Base-by-base conservation (phyloP, 306 rosid species). In the Acmispon strigosus region DNA sequence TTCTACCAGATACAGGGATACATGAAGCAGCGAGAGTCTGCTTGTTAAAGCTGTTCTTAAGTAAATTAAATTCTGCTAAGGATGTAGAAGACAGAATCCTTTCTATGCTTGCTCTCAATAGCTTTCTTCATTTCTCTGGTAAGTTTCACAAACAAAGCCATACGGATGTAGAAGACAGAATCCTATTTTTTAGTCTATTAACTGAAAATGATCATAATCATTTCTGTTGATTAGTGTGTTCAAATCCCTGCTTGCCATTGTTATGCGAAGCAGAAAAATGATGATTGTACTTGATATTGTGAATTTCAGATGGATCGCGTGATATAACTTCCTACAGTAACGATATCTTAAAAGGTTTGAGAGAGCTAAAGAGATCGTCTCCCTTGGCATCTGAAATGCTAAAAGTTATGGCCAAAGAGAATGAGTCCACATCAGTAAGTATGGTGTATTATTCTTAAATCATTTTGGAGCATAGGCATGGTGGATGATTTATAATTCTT, bases 1-100 rank as follows among this genome's bases (percentile, higher is more conserved):
- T 66, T 79, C 96, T 94, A 70, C 98, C 98, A 3, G 97, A 94
- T 73, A 87, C 95, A 8, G 98, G 98, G 55, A 73, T 94, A 74
- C 81, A 73, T 15, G 96, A 89, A 76, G 86, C 88, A 55, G 97
- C 98, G 29, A 86, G 89, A 8, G 79, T 81, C 73, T 86, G 89
- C 87, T 77, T 94, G 76, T 81, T 94, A 42, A 87, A 94, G 78
- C 88, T 59, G 58, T 84, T 88, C 17, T 34, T 89, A 76, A 83
- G 86, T n/a, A 83, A 87, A 72, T 82, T 94, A 79, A 89, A 75
- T 45, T 85, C 87, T 70, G 76, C 97, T 1, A 80, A 77, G 72
- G 86, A 87, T 59, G 52, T 62, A 13, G 95, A 90, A 68, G 92
- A 90, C 69, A 90, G 85, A 84, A 75, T 86, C 81, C 98, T 94